Conservation (phyloP, 2,329 filamentous ascomycete genomes). For the Elsinoe batatas region DNA sequence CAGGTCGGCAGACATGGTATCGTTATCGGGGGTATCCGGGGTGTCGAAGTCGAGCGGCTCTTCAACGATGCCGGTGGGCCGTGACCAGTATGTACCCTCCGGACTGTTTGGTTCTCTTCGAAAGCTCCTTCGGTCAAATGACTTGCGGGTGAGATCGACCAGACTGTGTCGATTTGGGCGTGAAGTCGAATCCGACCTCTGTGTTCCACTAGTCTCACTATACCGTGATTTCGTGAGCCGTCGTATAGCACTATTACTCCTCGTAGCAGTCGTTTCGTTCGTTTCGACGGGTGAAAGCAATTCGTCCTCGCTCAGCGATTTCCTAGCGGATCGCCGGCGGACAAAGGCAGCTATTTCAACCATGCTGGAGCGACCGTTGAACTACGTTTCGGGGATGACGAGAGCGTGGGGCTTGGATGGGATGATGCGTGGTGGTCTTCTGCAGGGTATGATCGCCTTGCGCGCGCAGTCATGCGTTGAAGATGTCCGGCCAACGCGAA, state of each 20-base stretch:
- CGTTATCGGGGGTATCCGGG: slow-evolving; percentile 4
- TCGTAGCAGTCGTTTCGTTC: slow-evolving; percentile 11
- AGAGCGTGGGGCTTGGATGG: background rate
- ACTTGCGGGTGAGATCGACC: slow-evolving; percentile 2
- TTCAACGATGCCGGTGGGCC: slow-evolving; percentile 2
- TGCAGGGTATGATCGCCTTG: background rate
- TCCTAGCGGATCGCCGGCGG: slow-evolving; percentile 10
- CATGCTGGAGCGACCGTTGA: slow-evolving; percentile 11
- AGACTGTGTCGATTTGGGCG: background rate
- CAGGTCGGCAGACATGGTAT: slow-evolving; percentile 9
- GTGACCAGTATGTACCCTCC: background rate
- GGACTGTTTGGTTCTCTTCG: background rate
- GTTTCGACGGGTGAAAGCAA: slow-evolving; percentile 3
- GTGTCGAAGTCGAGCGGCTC: slow-evolving; percentile 4
- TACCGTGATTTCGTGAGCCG: slow-evolving; percentile 10
- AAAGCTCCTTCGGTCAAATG: slow-evolving; percentile 9
- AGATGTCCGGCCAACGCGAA: slow-evolving; percentile 12
- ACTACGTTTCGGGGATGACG: background rate
- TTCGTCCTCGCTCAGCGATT: slow-evolving; percentile 4
- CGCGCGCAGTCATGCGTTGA: slow-evolving; percentile 8
- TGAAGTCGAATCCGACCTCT: background rate
- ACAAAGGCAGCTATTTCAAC: slow-evolving; percentile 13
- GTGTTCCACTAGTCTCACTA: background rate
- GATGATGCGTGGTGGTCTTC: background rate
- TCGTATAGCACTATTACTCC: background rate